A percentile compares a stretch with the other conserved stretches of the same genome.
Evolutionary conservation across 768 basidiomycete genomes (phyloP).

Genomic region (Leccinum broughii): DNA sequence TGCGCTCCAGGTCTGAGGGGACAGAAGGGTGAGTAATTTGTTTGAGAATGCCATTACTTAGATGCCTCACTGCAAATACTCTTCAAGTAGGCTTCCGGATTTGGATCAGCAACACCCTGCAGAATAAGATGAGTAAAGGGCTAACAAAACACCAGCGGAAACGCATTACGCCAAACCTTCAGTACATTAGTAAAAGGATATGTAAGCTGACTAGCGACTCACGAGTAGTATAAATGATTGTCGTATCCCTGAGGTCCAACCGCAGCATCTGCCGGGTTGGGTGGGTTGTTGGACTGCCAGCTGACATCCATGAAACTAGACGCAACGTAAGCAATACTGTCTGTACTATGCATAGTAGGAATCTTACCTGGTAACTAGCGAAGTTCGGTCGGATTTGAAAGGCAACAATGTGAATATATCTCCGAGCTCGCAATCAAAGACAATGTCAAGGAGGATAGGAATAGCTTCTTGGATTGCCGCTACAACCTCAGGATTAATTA

Average conservation of each 20-base stretch:
- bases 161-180: slow-evolving; percentile 57
- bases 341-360: background rate
- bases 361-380: slow-evolving; percentile 42
- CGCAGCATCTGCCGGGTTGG: slow-evolving; percentile 70
- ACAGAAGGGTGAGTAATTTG: background rate
- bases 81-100: slow-evolving; percentile 61
- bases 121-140: slow-evolving; percentile 4
- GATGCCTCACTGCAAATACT: slow-evolving; percentile 64
- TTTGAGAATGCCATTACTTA: background rate
- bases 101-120: slow-evolving; percentile 70
- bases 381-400: slow-evolving; percentile 19
- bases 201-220: slow-evolving; percentile 24
- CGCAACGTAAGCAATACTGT: slow-evolving; percentile 4
- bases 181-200: slow-evolving; percentile 7
- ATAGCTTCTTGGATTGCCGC: slow-evolving; percentile 37
- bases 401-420: slow-evolving; percentile 24
- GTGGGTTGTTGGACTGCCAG: slow-evolving; percentile 70
- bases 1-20: slow-evolving; percentile 55
- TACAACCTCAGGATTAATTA: slow-evolving; percentile 33
- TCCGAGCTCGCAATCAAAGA: slow-evolving; percentile 18
- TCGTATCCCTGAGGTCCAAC: slow-evolving; percentile 76
- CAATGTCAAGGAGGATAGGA: slow-evolving; percentile 38
- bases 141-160: background rate
- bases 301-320: slow-evolving; percentile 77
- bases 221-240: slow-evolving; percentile 79